Evolutionary conservation across 257 asterid species (phyloP).

Genomic region (Primulina huaijiensis): DNA sequence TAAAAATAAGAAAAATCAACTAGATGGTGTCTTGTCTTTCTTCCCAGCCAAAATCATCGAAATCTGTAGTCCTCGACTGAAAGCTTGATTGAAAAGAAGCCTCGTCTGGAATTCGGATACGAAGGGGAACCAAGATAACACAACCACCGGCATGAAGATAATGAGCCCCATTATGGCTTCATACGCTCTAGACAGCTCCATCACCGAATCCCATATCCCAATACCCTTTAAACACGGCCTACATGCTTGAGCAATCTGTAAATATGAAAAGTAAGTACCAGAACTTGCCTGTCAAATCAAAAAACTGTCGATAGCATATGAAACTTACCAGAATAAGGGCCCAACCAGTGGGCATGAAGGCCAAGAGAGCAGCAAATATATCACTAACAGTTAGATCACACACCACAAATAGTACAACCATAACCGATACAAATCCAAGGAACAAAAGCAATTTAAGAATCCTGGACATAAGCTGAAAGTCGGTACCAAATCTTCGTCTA

Average conservation of each 20-base stretch:
- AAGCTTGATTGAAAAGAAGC: slow-evolving; percentile 91
- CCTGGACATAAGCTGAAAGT: slow-evolving; percentile 98
- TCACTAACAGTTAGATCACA: slow-evolving; percentile 64
- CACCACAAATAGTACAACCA: slow-evolving; percentile 89
- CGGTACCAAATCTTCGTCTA: slow-evolving; percentile 87
- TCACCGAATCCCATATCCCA: slow-evolving; percentile 81
- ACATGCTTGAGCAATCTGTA: slow-evolving; percentile 84
- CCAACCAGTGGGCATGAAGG: slow-evolving; percentile 99
- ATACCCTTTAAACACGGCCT: slow-evolving; percentile 58
- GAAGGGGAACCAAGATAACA: slow-evolving; percentile 95
- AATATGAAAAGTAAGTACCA: background rate
- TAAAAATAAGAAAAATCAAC: slow-evolving; percentile 14
- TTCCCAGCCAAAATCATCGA: slow-evolving; percentile 88
- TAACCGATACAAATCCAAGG: slow-evolving; percentile 86
- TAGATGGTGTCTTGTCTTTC: slow-evolving; percentile 48
- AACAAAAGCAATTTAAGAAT: slow-evolving; percentile 86
- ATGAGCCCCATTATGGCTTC: slow-evolving; percentile 83
- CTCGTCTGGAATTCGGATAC: slow-evolving; percentile 92
- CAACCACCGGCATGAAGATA: slow-evolving; percentile 76
- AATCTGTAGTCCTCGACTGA: slow-evolving; percentile 97
- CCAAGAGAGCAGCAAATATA: slow-evolving; percentile 79
- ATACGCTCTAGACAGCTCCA: slow-evolving; percentile 82
- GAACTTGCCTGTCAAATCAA: background rate
- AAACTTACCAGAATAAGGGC: slow-evolving; percentile 79
- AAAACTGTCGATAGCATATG: background rate